Conservation (phyloP, 495 filamentous ascomycete genomes). For the Gamarada debralockiae region DNA sequence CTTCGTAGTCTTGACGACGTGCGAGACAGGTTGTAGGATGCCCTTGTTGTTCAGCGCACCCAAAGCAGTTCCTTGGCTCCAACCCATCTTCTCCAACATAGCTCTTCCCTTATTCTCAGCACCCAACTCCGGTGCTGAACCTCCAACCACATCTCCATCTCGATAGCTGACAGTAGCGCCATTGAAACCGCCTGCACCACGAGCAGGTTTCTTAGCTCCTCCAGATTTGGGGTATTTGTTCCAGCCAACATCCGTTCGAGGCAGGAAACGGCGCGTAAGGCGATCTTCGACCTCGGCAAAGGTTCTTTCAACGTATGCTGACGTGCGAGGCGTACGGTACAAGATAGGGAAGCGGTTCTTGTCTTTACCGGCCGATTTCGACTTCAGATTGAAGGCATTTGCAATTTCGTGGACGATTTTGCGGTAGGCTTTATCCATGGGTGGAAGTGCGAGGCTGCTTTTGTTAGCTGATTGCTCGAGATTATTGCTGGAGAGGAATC, state of each 20-base stretch:
- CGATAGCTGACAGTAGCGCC: conserved; percentile 54
- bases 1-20: conserved; percentile 81
- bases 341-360: conserved; percentile 72
- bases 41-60: conserved; percentile 82
- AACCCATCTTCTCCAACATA: conserved; percentile 98
- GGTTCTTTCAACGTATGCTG: conserved; percentile 43
- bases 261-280: conserved; percentile 43
- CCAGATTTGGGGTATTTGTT: conserved; percentile 5
- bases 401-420: conserved; percentile 75
- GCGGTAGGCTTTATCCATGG: conserved; percentile 75
- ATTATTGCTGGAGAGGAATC: conserved; percentile 9
- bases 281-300: conserved; percentile 38
- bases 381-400: conserved; percentile 67
- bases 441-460: conserved; percentile 69
- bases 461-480: neutral
- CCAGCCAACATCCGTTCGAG: conserved; percentile 27
- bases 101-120: conserved; percentile 77
- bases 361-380: conserved; percentile 75
- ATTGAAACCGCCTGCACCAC: conserved; percentile 31
- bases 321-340: conserved; percentile 65
- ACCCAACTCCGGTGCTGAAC: conserved; percentile 77
- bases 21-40: conserved; percentile 79
- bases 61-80: conserved; percentile 83
- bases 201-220: conserved; percentile 11
- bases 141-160: conserved; percentile 90